Evolutionary conservation across 1,284 basidiomycete species (phyloP).

Genomic region (Cryptococcus maquisensis): DNA sequence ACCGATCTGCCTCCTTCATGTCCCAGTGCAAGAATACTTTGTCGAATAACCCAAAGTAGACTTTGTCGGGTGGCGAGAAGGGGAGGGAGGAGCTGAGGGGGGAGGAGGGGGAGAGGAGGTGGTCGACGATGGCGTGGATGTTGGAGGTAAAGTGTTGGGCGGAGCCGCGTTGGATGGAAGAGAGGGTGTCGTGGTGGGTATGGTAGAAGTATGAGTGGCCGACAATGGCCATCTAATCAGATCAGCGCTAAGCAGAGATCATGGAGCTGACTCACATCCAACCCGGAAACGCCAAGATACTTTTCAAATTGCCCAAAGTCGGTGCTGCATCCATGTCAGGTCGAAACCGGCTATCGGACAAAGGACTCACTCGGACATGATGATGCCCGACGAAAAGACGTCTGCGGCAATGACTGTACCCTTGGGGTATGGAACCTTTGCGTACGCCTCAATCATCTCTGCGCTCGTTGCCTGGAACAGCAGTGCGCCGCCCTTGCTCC

Average conservation of each 20-base stretch:
- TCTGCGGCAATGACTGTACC: conserved; percentile 92
- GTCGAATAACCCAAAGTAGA: conserved; percentile 73
- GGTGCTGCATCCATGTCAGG: conserved; percentile 55
- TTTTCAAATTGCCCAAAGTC: conserved; percentile 92
- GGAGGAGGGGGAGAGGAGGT: conserved; percentile 59
- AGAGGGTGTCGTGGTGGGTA: conserved; percentile 60
- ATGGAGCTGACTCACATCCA: conserved; percentile 59
- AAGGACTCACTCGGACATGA: conserved; percentile 74
- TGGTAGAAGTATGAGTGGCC: conserved; percentile 91
- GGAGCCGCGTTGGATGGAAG: conserved; percentile 31
- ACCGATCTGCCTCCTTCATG: conserved; percentile 63
- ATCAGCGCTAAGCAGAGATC: neutral
- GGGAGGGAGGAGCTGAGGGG: conserved; percentile 28
- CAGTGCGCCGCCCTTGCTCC: conserved; percentile 79
- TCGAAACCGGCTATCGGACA: no score
- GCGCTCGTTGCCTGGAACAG: conserved; percentile 94
- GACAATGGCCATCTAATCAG: conserved; percentile 82
- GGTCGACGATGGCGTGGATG: conserved; percentile 71
- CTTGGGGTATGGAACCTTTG: conserved; percentile 77
- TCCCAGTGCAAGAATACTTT: conserved; percentile 65
- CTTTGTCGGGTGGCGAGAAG: conserved; percentile 42
- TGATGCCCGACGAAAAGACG: conserved; percentile 85
- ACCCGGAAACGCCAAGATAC: conserved; percentile 79
- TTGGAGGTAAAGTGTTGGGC: conserved; percentile 88
- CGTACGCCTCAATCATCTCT: conserved; percentile 90